phyloP scores from a whole-genome alignment of 768 basidiomycete genomes.

The Sarcodon sp. region DNA sequence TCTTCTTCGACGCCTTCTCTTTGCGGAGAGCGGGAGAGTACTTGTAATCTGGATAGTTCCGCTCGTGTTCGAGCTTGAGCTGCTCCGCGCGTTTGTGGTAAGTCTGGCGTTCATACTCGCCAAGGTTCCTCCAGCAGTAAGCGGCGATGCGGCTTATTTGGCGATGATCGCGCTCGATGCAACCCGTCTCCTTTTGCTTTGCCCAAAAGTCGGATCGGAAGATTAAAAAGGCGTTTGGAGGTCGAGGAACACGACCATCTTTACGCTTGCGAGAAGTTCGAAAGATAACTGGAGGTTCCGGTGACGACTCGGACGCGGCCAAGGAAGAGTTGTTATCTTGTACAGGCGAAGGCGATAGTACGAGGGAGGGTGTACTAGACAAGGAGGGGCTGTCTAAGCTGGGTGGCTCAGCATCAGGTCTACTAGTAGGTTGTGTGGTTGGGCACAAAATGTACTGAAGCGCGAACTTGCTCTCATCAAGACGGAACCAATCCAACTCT shows the following conservation, averaged over 20 bases:
- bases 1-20: constrained; percentile 22
- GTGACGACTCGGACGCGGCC: neutral
- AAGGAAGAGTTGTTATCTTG: neutral
- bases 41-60: constrained; percentile 46
- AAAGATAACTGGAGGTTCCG: neutral
- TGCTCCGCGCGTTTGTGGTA: constrained; percentile 36
- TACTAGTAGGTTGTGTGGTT: too few relatives aligned
- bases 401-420: neutral
- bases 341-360: neutral
- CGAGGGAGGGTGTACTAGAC: neutral
- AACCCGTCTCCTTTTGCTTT: constrained; percentile 28
- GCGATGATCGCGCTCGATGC: constrained; percentile 56
- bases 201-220: constrained; percentile 60
- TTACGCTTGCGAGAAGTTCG: constrained; percentile 20
- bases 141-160: constrained; percentile 62
- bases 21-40: constrained; percentile 36
- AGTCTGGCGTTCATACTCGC: constrained; percentile 27
- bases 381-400: neutral
- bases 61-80: constrained; percentile 32
- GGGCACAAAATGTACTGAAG: too few relatives aligned
- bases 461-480: neutral
- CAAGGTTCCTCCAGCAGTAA: constrained; percentile 49
- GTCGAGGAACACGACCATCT: constrained; percentile 52
- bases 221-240: constrained; percentile 80
- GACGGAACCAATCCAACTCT: neutral